Base-by-base conservation (phyloP, 805 yeast species). In the Ogataea populi-albae region DNA sequence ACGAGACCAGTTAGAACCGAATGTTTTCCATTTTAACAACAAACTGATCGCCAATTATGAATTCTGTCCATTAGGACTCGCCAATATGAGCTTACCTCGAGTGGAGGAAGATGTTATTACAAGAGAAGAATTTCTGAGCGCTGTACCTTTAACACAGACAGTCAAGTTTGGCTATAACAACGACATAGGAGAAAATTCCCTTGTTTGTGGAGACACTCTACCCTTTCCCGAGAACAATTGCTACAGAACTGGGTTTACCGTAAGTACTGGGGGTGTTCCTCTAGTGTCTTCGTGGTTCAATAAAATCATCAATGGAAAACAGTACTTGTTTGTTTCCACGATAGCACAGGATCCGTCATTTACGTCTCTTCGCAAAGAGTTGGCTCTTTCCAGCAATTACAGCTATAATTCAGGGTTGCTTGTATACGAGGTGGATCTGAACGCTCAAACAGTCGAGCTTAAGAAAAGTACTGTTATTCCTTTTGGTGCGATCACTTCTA, bases 191-290 rank as follows among this genome's bases (percentile, higher is more conserved):
- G 26, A 27, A 16, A 8, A 31, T 11, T n/a, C 11, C 9, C 26
- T 30, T 10, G 20, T 12, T 9, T 21, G 43, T 11, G 37, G 41
- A 10, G 21, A 31, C 7, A 18, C 21, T 26, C 34, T 43, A 6
- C 28, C 36, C 17, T 51, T 40, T 19, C 62, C 63, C 2, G 32
- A 34, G 6, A 46, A 49, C 22, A 31, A 37, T 9, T 34, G 18
- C 6, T 30, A 45, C 14, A 43, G 65, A 33, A 12, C 24, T 5
- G 65, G 65, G 0, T 34, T 40, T 16, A 46, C 53, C 3, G 25
- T 54, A 2, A 59, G 58, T 32, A 49, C 58, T 6, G 65, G 65
- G 15, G 65, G 64, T 2, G 12, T 52, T 3, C 61, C 65, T 3
- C 16, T 58, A 9, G 32, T 41, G 5, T 37, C 50, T 8, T 44